Base-by-base conservation (phyloP, 176 grass and related monocot genomes). In the Stipa capillata region DNA sequence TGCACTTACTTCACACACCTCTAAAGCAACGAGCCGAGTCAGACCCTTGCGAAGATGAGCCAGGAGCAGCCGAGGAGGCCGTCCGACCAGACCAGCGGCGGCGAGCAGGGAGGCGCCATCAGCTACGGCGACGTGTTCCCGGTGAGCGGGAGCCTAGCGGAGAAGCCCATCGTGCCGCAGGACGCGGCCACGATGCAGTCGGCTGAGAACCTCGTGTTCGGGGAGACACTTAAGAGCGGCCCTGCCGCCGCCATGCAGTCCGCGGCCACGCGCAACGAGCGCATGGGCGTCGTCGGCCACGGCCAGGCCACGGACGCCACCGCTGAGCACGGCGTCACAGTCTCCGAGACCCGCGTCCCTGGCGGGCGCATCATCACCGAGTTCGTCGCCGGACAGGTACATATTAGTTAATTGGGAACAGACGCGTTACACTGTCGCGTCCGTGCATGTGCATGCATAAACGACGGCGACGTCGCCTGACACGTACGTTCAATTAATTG, bases 151-250 rank as follows among this genome's bases (percentile, higher is more conserved):
- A 47, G 65, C 20, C 87, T 97, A 6, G 86, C 82, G 0, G 47
- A 21, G 17, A 49, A 91, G 79, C 29, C 82, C 15, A 76, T 97
- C 10, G 87, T 82, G 4, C 91, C 89, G 40, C 49, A 77, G 80
- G 94, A 97, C 64, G 89, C 91, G 33, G 87, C 84, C 7, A 90
- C 88, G 91, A 94, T 91, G 94, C 84, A 90, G 73, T 84, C 91
- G 0, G 91, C 84, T 0, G 84, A 94, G 86, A 85, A 12, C 74
- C 12, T 62, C 6, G 84, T 78, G 33, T 62, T 97, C 1, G 94
- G 91, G 11, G 78, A 86, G 44, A 84, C 84, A 0, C 47, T 60
- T 14, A 85, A 65, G 71, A 91, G 91, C 50, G 86, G 91, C 0
- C 81, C 91, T 2, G 91, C 94, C 1, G 72, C 91, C 7, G 16